These are phyloP conservation scores for Cucurbita maxima DNA, from an alignment of 306 rosid genomes.

Conservation along the genomic window DNA sequence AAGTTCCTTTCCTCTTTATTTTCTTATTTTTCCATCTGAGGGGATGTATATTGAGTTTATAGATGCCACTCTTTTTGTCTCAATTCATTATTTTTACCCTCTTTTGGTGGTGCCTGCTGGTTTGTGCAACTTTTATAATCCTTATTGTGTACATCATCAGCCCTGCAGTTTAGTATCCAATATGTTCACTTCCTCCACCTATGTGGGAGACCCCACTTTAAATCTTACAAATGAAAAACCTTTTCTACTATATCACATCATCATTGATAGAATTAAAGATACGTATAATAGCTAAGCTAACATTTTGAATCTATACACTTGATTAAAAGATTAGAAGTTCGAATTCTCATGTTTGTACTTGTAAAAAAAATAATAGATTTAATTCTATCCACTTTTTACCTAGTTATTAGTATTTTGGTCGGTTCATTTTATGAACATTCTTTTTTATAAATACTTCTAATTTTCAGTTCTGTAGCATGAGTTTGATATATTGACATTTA, in stretches of 20 bases:
- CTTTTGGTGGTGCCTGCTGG: background rate
- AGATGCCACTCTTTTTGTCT: slow-evolving; percentile 1
- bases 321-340: too few species aligned
- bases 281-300: too few species aligned
- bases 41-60: slow-evolving; percentile 11
- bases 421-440: too few species aligned
- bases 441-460: too few species aligned
- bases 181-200: background rate
- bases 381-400: too few species aligned
- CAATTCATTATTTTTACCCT: slow-evolving; percentile 6
- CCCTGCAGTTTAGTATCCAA: background rate
- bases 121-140: background rate
- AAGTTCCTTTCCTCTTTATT: background rate
- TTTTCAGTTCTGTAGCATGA: too few species aligned
- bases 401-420: too few species aligned
- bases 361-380: too few species aligned
- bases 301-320: too few species aligned
- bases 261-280: too few species aligned
- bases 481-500: too few species aligned
- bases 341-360: too few species aligned
- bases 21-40: background rate
- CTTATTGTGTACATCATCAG: background rate
- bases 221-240: background rate
- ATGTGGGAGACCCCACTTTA: background rate
- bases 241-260: background rate